Base-by-base conservation (phyloP, 371 early-diverging fungal genomes). In the Lichtheimia hyalospora region DNA sequence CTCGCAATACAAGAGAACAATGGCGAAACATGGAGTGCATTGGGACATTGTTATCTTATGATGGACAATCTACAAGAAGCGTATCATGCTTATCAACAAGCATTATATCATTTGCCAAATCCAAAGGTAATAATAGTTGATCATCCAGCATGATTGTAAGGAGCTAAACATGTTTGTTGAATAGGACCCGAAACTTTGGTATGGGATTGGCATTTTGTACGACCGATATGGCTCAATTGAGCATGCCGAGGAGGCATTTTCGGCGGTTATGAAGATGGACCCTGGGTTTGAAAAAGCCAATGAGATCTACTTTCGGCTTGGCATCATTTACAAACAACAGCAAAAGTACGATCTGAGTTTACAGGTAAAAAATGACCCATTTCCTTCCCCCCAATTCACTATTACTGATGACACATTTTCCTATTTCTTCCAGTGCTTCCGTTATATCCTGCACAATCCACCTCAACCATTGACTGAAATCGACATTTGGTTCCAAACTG, bases 401-500 rank as follows among this genome's bases (percentile, higher is more conserved):
- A 55, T 40, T 44, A 13, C 7, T n/a, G 28, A 49, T 41, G 18
- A 52, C 24, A 18, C 40, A 39, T 18, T 46, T 21, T 46, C 18
- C 46, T 46, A 34, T 34, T 34, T 34, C 34, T 46, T n/a, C 42
- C 67, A 91, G 86, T 96, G 96, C 78, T 97, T 98, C 79, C 85
- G 89, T 49, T 94, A 96, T 74, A 95, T 97, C 49, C 66, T 96
- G 18, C 75, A 80, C 28, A 80, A 83, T 25, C 97, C 98, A 6
- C 97, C 97, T 12, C 87, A 87, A 63, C 98, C 99, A 15, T 79
- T 98, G 40, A 93, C 90, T 4, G 94, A 95, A 61, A 79, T 87
- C 3, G 99, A 99, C 63, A 95, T 99, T 41, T 94, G 94, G 96
- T 97, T 96, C 71, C 97, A 99, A 73, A 96, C 97, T 43, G 99